A percentile compares a stretch with the other conserved stretches of the same genome.
Evolutionary conservation across 2,329 filamentous ascomycete species (phyloP).

Genomic region (Volutella citrinella): DNA sequence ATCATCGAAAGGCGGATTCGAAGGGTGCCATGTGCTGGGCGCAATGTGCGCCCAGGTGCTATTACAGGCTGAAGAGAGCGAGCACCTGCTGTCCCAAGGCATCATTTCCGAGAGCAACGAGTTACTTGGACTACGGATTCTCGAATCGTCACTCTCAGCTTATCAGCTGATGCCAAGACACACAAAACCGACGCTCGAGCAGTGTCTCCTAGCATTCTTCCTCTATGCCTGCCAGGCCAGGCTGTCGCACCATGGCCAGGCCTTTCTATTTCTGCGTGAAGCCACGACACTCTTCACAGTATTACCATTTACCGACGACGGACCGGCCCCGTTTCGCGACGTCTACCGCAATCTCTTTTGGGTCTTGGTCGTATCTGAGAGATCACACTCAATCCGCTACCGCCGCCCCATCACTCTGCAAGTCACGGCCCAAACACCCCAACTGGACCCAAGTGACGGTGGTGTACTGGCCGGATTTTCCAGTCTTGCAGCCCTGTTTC

Average conservation of each 20-base stretch:
- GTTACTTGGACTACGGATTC: constrained; percentile 35
- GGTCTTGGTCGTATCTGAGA: constrained; percentile 42
- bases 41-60: constrained; percentile 40
- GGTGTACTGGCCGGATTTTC: constrained; percentile 37
- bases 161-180: constrained; percentile 32
- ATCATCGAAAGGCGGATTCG: constrained; percentile 24
- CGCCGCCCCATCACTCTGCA: constrained; percentile 42
- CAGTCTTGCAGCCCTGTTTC: constrained; percentile 39
- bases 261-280: constrained; percentile 42
- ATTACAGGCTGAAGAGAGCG: constrained; percentile 38
- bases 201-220: constrained; percentile 41
- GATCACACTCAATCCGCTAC: constrained; percentile 44
- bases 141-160: constrained; percentile 34
- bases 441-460: constrained; percentile 26
- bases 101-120: constrained; percentile 34
- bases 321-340: constrained; percentile 18
- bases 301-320: constrained; percentile 26
- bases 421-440: constrained; percentile 35
- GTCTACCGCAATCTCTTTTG: constrained; percentile 40
- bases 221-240: constrained; percentile 43
- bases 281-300: constrained; percentile 39
- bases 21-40: constrained; percentile 35
- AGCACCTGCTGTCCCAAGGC: constrained; percentile 28
- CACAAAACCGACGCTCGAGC: constrained; percentile 36
- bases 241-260: constrained; percentile 41